Evolutionary conservation across 2,329 filamentous ascomycete species (phyloP), one percentile per base, ranked within the genome.

Genomic region (Epicoccum nigrum): DNA sequence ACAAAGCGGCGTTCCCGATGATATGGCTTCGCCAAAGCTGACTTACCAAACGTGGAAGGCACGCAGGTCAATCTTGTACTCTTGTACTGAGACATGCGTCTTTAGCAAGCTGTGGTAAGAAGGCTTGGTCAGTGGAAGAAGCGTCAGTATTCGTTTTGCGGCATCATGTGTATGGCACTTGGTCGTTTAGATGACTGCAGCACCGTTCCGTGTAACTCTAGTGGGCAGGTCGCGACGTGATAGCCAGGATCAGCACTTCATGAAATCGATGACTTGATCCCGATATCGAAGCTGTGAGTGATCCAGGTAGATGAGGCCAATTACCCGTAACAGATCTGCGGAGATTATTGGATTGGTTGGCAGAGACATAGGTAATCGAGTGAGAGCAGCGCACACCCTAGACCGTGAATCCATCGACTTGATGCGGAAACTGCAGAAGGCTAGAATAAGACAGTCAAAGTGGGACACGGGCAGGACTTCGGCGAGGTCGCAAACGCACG

Each of bases 401-500:
- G 55, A 54, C 44, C 38, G 51, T 45, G 27, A n/a, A 51, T 37
- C 32, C 17, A 20, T 40, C 19, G 9, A 47, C 41, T 47, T 30
- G 45, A 52, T 37, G 45, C 45, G 37, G 54, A 41, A 42, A n/a
- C 55, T 58, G 61, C 55, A 62, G 40, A 49, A 25, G 33, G 51
- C 52, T 51, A 27, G 15, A 58, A 53, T 40, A 45, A 52, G 55
- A 41, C 47, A 37, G 16, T 28, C 32, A 7, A 43, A 52, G 58
- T 55, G 58, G 46, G 48, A 60, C 56, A 32, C 44, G 17, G 32
- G 31, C 33, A 41, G 45, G 46, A 55, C 28, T 19, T 60, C 59
- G 54, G 59, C 56, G 54, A 60, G 45, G 56, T 58, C 25, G 45
- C 43, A 50, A 32, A 43, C 38, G 37, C 42, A 43, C 35, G 32